Evolutionary conservation across 2,329 filamentous ascomycete genomes (phyloP).

Genomic region (Colletotrichum acutatum): DNA sequence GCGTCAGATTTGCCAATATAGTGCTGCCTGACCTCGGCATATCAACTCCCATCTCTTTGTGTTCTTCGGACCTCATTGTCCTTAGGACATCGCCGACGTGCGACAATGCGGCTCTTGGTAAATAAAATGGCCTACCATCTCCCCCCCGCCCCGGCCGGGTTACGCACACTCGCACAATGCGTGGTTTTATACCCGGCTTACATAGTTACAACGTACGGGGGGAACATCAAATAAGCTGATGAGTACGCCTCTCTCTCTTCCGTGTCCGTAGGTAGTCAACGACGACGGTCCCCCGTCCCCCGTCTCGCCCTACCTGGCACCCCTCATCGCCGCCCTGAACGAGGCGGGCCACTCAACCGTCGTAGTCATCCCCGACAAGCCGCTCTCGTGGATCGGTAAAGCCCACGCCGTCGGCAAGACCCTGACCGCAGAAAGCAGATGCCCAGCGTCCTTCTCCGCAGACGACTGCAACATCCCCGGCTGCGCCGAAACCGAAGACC

Average conservation of each 20-base stretch:
- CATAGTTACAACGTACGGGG: neutral
- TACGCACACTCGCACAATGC: neutral
- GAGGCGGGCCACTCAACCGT: slow-evolving; percentile 73
- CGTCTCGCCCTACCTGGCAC: slow-evolving; percentile 69
- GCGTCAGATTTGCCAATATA: neutral
- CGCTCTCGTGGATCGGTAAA: slow-evolving; percentile 82
- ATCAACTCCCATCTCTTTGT: neutral
- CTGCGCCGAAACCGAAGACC: slow-evolving; percentile 54
- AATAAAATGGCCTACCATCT: neutral
- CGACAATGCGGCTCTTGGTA: slow-evolving; percentile 35
- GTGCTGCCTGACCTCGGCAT: neutral
- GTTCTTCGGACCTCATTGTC: neutral
- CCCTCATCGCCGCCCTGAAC: slow-evolving; percentile 63
- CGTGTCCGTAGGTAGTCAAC: slow-evolving; percentile 51
- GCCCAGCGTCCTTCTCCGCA: slow-evolving; percentile 21
- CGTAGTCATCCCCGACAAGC: slow-evolving; percentile 75
- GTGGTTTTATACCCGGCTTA: neutral
- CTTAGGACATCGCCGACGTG: slow-evolving; percentile 20
- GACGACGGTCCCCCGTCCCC: slow-evolving; percentile 70
- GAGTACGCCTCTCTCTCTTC: slow-evolving; percentile 1
- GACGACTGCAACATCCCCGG: slow-evolving; percentile 44
- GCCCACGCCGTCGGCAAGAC: slow-evolving; percentile 77
- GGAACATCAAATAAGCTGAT: neutral
- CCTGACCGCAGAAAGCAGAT: slow-evolving; percentile 50
- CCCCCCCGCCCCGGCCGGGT: neutral